Percentiles rank a stretch among this genome's conserved stretches.
Conservation (phyloP, 441 rosid genomes). For the Sinapis alba region DNA sequence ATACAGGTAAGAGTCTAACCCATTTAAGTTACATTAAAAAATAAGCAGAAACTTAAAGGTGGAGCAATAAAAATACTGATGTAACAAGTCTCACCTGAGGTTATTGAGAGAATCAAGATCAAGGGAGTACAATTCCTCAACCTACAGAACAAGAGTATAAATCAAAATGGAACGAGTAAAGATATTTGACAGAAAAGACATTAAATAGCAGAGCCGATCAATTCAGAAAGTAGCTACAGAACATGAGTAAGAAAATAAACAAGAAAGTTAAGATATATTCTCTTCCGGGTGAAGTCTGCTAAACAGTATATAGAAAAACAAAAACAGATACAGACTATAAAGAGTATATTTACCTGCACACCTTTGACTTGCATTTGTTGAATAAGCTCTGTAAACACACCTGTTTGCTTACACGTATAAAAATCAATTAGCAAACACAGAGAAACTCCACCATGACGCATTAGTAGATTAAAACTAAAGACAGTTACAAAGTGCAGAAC, state of each 20-base stretch:
- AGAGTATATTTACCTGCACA: slow-evolving; percentile 65
- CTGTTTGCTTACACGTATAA: slow-evolving; percentile 42
- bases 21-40: neutral
- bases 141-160: slow-evolving; percentile 47
- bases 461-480: neutral
- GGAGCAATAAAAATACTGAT: neutral
- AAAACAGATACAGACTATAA: neutral
- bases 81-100: slow-evolving; percentile 60
- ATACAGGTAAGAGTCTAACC: neutral
- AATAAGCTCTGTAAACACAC: slow-evolving; percentile 98
- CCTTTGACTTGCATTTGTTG: slow-evolving; percentile 99
- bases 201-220: neutral
- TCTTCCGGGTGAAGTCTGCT: neutral
- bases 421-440: neutral
- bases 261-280: neutral
- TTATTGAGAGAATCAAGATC: slow-evolving; percentile 85
- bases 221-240: neutral
- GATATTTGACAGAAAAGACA: neutral
- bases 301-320: too few relatives aligned
- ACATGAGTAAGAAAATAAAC: neutral
- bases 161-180: neutral
- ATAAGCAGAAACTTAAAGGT: neutral
- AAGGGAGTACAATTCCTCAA: slow-evolving; percentile 92
- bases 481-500: neutral
- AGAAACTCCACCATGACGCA: neutral